Evolutionary conservation across 768 basidiomycete genomes (phyloP).

Genomic region (Gautieria morchelliformis): DNA sequence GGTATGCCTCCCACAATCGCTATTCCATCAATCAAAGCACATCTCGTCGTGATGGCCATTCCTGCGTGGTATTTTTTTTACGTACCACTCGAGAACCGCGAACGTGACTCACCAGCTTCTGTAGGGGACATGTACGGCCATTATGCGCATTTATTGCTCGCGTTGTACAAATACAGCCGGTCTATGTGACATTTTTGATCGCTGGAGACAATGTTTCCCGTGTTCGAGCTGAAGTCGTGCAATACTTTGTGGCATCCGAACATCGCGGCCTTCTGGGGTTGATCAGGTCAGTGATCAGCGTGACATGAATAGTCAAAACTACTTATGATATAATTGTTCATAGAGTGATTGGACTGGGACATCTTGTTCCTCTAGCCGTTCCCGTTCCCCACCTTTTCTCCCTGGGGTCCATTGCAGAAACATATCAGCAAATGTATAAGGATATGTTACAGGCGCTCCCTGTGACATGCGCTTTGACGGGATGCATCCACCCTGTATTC

Average conservation of each 20-base stretch:
- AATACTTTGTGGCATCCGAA: neutral
- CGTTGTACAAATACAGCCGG: constrained; percentile 2
- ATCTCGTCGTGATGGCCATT: constrained; percentile 7
- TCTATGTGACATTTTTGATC: constrained; percentile 3
- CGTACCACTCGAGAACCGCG: neutral
- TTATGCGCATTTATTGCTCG: constrained; percentile 6
- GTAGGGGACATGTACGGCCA: constrained; percentile 9
- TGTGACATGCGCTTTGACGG: constrained; percentile 7
- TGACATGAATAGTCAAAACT: neutral
- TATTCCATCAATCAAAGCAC: neutral
- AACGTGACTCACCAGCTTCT: neutral
- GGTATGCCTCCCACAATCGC: neutral
- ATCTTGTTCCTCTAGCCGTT: constrained; percentile 1
- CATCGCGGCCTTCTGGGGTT: neutral
- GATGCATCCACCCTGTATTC: neutral
- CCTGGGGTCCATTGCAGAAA: constrained; percentile 4
- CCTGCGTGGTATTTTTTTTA: neutral
- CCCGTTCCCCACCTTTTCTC: constrained; percentile 1
- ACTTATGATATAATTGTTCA: neutral
- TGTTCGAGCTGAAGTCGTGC: neutral
- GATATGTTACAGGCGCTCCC: constrained; percentile 3
- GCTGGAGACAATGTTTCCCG: constrained; percentile 7
- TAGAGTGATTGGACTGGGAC: constrained; percentile 6
- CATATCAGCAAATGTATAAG: constrained; percentile 1
- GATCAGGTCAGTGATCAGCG: neutral